Evolutionary conservation across 768 basidiomycete species (phyloP), one percentile per base, ranked within the genome.

Genomic region (Termitomyces titanicus): DNA sequence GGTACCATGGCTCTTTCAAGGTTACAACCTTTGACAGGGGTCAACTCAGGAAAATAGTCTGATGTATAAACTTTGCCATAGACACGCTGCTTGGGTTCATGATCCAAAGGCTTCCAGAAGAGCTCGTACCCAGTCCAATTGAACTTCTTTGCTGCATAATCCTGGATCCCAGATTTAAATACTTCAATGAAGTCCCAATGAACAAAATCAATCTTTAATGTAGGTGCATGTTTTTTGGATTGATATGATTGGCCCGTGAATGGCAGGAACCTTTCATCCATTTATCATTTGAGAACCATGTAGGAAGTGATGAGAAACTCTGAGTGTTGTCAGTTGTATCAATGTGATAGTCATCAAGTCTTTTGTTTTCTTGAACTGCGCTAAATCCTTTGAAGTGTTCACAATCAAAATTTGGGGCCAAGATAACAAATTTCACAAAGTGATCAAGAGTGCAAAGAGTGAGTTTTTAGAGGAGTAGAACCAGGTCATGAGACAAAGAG

Each of bases 1-100:
- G 40, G 20, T 2, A 53, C 5, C 2, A 53, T 25, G 17, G 40
- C 35, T 22, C 18, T 53, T 27, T 53, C 33, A 5, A 53, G 51
- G 3, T 24, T 15, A 45, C 44, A 45, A 15, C 44, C 34, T 46
- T 29, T n/a, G 24, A 35, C 37, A 9, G 18, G 11, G 39, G 17
- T 20, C 12, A 37, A 22, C 15, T 27, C 15, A 1, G 27, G 31
- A 20, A 31, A 31, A 0, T 3, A 4, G 2, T 46, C 10, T 18
- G 27, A 46, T 2, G 50, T 42, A 51, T 42, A 51, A 6, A 22
- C 51, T n/a, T 53, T 24, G 7, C 51, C 51, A 44, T 53, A 53
- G 12, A 53, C 34, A 1, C 10, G 18, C 29, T 53, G 40, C 12
- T 18, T 38, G 3, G 20, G 38, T 34, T 54, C 25, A 24, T 34